These are phyloP conservation scores for Harrya chromipes DNA, from an alignment of 768 basidiomycete species.

Conservation along the genomic window DNA sequence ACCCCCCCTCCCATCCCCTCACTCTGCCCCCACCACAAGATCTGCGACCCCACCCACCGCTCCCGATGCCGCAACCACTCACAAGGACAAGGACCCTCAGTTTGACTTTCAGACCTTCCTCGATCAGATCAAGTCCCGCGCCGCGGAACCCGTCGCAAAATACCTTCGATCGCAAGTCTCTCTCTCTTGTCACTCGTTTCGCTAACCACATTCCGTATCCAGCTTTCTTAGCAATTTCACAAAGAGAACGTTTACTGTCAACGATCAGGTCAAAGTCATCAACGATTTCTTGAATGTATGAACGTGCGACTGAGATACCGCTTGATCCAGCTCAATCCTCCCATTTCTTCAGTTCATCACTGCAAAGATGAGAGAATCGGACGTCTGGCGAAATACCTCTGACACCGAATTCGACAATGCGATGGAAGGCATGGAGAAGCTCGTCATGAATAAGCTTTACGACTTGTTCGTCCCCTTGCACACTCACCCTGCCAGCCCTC, in stretches of 20 bases:
- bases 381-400: constrained; percentile 76
- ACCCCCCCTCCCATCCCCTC: constrained; percentile 28
- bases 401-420: constrained; percentile 93
- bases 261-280: constrained; percentile 93
- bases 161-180: constrained; percentile 87
- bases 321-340: constrained; percentile 12
- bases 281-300: constrained; percentile 85
- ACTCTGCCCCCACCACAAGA: constrained; percentile 4
- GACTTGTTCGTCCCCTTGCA: constrained; percentile 69
- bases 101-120: constrained; percentile 96
- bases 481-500: constrained; percentile 1
- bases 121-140: constrained; percentile 87
- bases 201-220: background rate
- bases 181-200: background rate
- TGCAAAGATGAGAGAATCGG: constrained; percentile 78
- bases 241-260: constrained; percentile 86
- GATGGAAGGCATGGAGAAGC: constrained; percentile 98
- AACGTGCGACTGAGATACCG: background rate
- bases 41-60: background rate
- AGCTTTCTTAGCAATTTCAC: constrained; percentile 94
- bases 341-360: constrained; percentile 71
- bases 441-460: constrained; percentile 97
- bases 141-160: constrained; percentile 90
- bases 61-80: no score
- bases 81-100: constrained; percentile 40